phyloP scores from a whole-genome alignment of 805 yeast species.

The Hanseniaspora nectarophila region DNA sequence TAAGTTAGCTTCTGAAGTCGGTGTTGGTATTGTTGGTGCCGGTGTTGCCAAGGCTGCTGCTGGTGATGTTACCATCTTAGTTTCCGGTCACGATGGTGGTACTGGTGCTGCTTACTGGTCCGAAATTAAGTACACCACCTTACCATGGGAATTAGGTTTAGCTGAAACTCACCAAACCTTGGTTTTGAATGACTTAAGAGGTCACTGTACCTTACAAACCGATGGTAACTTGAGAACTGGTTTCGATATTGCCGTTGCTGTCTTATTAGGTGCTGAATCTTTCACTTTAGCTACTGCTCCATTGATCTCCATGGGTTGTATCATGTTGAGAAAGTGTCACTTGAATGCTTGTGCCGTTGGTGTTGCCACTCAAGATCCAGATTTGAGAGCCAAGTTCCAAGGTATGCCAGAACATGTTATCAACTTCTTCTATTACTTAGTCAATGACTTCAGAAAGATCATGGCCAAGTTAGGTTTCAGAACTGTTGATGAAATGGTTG shows the following conservation, averaged over 20 bases:
- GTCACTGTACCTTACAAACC: conserved; percentile 91
- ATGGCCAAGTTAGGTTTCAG: conserved; percentile 96
- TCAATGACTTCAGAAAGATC: conserved; percentile 79
- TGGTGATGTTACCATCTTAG: conserved; percentile 63
- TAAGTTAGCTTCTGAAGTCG: conserved; percentile 92
- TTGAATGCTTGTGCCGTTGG: conserved; percentile 94
- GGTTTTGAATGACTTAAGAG: conserved; percentile 89
- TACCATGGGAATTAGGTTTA: conserved; percentile 97
- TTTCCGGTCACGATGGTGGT: conserved; percentile 99
- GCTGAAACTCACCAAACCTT: conserved; percentile 97
- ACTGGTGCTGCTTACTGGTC: conserved; percentile 99
- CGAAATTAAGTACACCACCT: conserved; percentile 91
- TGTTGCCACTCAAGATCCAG: conserved; percentile 97
- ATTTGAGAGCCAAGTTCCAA: conserved; percentile 74
- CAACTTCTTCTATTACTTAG: conserved; percentile 89
- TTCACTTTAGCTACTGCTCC: conserved; percentile 98
- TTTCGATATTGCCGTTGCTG: conserved; percentile 91
- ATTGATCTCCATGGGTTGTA: conserved; percentile 92
- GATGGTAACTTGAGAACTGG: conserved; percentile 98
- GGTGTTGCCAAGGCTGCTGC: conserved; percentile 99
- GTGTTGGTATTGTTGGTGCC: conserved; percentile 97
- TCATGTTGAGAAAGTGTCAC: conserved; percentile 92
- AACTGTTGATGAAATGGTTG: conserved; percentile 95
- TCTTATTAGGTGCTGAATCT: conserved; percentile 93
- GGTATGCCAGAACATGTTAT: conserved; percentile 98